Evolutionary conservation across 2,329 filamentous ascomycete species (phyloP), one percentile per base, ranked within the genome.

Genomic region (Xylariaceae sp.): DNA sequence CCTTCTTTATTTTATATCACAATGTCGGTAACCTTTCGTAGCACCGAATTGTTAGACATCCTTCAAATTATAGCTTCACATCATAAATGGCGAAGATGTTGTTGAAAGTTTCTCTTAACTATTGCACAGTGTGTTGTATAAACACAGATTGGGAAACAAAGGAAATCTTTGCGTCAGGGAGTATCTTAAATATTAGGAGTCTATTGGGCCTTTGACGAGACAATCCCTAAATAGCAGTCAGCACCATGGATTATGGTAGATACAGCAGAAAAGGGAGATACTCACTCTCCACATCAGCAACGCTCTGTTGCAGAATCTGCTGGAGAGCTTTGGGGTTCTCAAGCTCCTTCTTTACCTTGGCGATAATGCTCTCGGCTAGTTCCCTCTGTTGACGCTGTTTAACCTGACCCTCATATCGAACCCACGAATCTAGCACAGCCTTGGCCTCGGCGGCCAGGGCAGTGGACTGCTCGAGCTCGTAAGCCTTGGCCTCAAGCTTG

Each of bases 361-460:
- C 86, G 71, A 99, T 97, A 77, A 99, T 82, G 75, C 80, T 85
- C 73, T 96, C 87, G 62, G 94, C 91, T 64, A 99, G 86, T 84
- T 99, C 94, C 78, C 84, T 88, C 85, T 99, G 94, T 83, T 99
- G 92, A 75, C 94, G 89, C 82, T 93, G 89, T 89, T 97, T 99
- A 72, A 99, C 92, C 83, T 97, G 94, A 69, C 89, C 81, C 82
- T 99, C 94, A 78, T 99, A 99, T 74, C 94, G 89, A 63, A 97
- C 92, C 95, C 94, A 99, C 53, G 92, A 97, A 76, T 99, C 94
- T 63, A 99, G 87, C 55, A 97, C 94, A 58, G 83, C 71, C 88
- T 97, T 99, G 72, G 93, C 93, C 84, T 99, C 94, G 62, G 85
- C 81, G 55, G 92, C 92, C 64, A 99, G 82, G 67, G 92, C 89